Conservation (phyloP, 352 stramenopile species). For the Globisporangium paroecandrum region DNA sequence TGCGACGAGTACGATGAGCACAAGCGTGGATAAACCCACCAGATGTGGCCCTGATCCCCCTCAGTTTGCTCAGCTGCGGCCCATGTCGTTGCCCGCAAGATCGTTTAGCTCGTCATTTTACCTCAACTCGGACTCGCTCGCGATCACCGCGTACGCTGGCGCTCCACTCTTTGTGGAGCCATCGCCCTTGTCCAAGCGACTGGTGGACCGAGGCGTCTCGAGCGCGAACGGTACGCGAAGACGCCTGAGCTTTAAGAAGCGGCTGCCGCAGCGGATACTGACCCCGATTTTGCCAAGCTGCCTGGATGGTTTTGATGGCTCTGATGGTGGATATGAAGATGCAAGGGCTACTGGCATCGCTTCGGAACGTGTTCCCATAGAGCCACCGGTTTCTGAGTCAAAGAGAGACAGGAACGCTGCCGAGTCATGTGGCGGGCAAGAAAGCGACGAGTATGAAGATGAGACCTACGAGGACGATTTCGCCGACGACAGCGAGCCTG, state of each 20-base stretch:
- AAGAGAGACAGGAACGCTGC: background rate
- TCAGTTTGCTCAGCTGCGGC: conserved; percentile 4
- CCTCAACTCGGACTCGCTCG: conserved; percentile 13
- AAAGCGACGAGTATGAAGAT: conserved; percentile 12
- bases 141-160: conserved; percentile 31
- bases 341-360: background rate
- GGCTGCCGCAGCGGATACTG: conserved; percentile 9
- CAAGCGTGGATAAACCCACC: background rate
- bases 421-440: background rate
- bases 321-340: background rate
- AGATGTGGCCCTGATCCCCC: background rate
- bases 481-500: conserved; percentile 20
- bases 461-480: conserved; percentile 47
- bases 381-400: background rate
- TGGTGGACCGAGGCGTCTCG: conserved; percentile 25
- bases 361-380: background rate
- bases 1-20: conserved; percentile 9
- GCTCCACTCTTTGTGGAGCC: conserved; percentile 42
- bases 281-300: background rate
- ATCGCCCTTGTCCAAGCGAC: conserved; percentile 40
- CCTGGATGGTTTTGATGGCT: background rate
- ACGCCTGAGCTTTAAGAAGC: conserved; percentile 25
- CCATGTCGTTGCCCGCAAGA: conserved; percentile 9
- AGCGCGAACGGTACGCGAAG: conserved; percentile 29
- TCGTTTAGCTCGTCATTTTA: background rate